phyloP scores from a whole-genome alignment of 129 eudicot genomes.

The Gnaphalium uliginosum region DNA sequence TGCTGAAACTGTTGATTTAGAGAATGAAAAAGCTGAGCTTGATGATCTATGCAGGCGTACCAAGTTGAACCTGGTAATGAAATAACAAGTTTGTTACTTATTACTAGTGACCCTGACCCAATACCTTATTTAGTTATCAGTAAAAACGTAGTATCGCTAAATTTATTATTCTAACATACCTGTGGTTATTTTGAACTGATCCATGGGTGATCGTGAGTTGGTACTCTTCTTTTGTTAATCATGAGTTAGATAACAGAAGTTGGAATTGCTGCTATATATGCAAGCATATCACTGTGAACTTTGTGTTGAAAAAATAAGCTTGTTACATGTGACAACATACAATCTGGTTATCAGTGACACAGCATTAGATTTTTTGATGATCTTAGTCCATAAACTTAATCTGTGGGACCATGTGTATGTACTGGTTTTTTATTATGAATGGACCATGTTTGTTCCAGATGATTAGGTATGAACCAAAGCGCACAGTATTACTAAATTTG shows the following conservation, averaged over 20 bases:
- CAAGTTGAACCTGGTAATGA: not conserved
- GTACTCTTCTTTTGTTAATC: not conserved
- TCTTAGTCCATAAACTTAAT: not conserved
- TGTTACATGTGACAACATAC: not conserved
- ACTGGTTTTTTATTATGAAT: not conserved
- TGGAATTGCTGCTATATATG: not conserved
- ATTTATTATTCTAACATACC: not conserved
- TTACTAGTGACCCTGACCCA: no score
- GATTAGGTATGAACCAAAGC: not conserved
- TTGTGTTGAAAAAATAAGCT: not conserved
- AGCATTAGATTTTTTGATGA: no score
- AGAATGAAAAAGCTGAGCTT: constrained; percentile 22
- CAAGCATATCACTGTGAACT: not conserved
- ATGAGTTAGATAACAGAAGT: not conserved
- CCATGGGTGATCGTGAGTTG: no score
- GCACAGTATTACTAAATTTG: not conserved
- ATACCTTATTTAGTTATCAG: no score
- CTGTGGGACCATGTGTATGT: not conserved
- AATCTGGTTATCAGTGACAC: not conserved
- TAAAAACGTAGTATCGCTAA: not conserved
- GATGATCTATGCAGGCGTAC: constrained; percentile 15
- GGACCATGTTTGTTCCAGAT: not conserved
- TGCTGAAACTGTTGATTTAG: constrained; percentile 19
- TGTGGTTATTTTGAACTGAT: not conserved
- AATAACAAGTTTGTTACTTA: no score